A percentile compares a stretch with the other conserved stretches of the same genome.
Conservation (phyloP, 306 rosid species). For the Fragaria vesca region DNA sequence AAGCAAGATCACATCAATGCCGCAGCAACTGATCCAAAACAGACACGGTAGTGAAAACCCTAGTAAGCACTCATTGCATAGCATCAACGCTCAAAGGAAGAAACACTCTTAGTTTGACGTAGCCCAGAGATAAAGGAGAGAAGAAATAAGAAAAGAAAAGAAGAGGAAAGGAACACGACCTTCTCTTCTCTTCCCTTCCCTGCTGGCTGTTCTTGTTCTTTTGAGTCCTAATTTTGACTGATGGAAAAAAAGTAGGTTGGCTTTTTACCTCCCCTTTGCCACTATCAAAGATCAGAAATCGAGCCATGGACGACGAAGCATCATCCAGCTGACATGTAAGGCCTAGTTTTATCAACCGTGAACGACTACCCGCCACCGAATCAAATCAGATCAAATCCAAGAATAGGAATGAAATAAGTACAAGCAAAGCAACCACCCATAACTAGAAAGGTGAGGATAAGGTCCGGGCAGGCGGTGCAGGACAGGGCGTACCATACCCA, state of each 20-base stretch:
- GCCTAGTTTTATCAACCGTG: neutral
- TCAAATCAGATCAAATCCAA: neutral
- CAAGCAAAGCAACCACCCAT: neutral
- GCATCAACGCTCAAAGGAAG: neutral
- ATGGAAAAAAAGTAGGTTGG: neutral
- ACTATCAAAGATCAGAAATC: neutral
- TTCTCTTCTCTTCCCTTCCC: neutral
- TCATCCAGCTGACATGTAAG: neutral
- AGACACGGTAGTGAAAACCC: no score
- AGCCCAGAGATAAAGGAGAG: no score
- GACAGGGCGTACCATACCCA: neutral
- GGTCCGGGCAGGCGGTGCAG: neutral
- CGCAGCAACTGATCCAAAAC: no score
- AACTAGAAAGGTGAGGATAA: neutral
- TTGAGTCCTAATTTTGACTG: neutral
- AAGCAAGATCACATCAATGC: no score
- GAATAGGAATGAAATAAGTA: neutral
- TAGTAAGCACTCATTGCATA: neutral
- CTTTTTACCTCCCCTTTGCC: neutral
- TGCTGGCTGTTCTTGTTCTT: no score
- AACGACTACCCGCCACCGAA: neutral
- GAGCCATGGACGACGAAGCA: neutral
- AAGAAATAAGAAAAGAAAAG: neutral
- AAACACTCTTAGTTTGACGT: no score
- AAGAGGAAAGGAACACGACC: neutral